These are phyloP conservation scores for Dianthus caryophyllus DNA, from an alignment of 148 eudicot genomes.

Conservation along the genomic window DNA sequence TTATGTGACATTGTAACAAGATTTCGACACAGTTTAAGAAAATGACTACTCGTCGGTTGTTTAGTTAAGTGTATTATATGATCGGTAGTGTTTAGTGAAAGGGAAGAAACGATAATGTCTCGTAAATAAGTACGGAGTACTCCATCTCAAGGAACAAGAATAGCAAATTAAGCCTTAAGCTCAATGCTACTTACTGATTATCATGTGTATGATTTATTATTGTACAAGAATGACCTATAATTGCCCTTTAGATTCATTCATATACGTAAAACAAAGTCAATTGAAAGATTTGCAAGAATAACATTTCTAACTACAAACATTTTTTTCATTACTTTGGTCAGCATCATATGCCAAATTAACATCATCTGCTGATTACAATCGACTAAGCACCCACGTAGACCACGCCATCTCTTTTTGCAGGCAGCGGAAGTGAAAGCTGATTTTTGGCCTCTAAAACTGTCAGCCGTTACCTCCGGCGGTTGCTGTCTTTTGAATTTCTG, in stretches of 20 bases:
- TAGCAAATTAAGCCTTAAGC: too few species aligned
- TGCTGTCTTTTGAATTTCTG: slow-evolving; percentile 31
- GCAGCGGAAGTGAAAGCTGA: slow-evolving; percentile 11
- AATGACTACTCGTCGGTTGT: too few species aligned
- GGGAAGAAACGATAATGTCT: too few species aligned
- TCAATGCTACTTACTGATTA: too few species aligned
- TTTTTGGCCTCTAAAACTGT: slow-evolving; percentile 12
- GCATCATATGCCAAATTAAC: background rate
- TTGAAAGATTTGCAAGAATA: background rate
- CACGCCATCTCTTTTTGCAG: background rate
- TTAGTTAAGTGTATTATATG: too few species aligned
- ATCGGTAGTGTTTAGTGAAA: too few species aligned
- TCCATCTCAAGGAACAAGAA: too few species aligned
- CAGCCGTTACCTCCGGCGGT: slow-evolving; percentile 29
- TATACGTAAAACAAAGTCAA: background rate
- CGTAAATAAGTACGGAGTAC: too few species aligned
- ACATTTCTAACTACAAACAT: slow-evolving; percentile 3
- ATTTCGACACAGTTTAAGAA: too few species aligned
- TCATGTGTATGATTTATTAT: background rate
- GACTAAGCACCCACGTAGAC: background rate
- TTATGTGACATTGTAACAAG: too few species aligned
- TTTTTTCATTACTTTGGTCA: slow-evolving; percentile 2
- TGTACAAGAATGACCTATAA: background rate
- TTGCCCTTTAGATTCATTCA: too few species aligned
- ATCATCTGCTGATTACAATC: background rate